Evolutionary conservation across 495 filamentous ascomycete genomes (phyloP).

Genomic region (Penicillium egyptiacum): DNA sequence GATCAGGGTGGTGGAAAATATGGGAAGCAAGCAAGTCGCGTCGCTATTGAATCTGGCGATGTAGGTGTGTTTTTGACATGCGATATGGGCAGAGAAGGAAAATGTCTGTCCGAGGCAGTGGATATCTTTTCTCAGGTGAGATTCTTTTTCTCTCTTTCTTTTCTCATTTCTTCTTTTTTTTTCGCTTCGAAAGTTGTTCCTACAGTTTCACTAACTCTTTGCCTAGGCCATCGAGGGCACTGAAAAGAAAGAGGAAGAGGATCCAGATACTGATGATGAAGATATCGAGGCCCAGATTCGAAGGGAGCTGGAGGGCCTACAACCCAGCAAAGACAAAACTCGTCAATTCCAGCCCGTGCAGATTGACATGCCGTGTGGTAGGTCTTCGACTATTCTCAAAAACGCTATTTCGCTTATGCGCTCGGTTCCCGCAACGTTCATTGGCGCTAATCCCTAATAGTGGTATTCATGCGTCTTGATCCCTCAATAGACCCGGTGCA

Average conservation of each 20-base stretch:
- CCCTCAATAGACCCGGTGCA: conserved; percentile 76
- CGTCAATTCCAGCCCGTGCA: conserved; percentile 61
- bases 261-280: conserved; percentile 42
- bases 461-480: conserved; percentile 45
- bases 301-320: conserved; percentile 70
- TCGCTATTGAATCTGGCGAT: conserved; percentile 68
- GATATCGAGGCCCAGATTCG: conserved; percentile 85
- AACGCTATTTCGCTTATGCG: conserved; percentile 10
- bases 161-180: background rate
- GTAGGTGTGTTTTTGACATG: conserved; percentile 89
- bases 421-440: conserved; percentile 49
- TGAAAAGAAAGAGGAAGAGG: conserved; percentile 37
- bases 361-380: conserved; percentile 75
- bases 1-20: conserved; percentile 33
- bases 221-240: conserved; percentile 26
- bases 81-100: conserved; percentile 73
- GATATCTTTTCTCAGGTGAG: conserved; percentile 74
- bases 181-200: background rate
- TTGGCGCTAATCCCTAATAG: conserved; percentile 29
- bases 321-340: conserved; percentile 47
- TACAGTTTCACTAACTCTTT: conserved; percentile 8
- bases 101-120: conserved; percentile 69
- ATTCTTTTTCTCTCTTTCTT: background rate
- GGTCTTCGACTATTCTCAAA: conserved; percentile 41
- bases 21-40: conserved; percentile 22